Conservation (phyloP, 768 basidiomycete species). For the Butyriboletus loyo region DNA sequence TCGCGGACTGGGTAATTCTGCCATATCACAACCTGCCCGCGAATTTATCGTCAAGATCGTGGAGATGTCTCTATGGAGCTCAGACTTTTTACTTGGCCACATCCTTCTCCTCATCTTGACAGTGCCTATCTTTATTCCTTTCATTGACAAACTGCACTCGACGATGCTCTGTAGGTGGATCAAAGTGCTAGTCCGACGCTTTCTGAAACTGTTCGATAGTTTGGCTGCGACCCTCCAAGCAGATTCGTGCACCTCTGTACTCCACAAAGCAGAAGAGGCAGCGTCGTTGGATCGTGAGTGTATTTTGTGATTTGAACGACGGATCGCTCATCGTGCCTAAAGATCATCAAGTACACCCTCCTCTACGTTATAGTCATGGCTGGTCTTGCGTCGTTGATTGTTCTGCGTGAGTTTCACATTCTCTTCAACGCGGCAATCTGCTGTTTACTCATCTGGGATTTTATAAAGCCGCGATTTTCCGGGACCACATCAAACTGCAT, state of each 20-base stretch:
- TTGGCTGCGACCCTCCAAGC: slow-evolving; percentile 94
- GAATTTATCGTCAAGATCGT: slow-evolving; percentile 99
- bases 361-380: slow-evolving; percentile 78
- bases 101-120: slow-evolving; percentile 86
- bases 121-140: slow-evolving; percentile 81
- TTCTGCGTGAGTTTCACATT: slow-evolving; percentile 60
- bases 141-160: slow-evolving; percentile 84
- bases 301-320: not conserved
- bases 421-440: not conserved
- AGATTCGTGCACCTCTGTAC: slow-evolving; percentile 90
- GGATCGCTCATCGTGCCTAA: slow-evolving; percentile 2
- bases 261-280: slow-evolving; percentile 92
- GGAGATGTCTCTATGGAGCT: slow-evolving; percentile 95
- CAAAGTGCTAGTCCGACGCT: not conserved
- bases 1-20: slow-evolving; percentile 84
- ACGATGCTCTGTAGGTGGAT: slow-evolving; percentile 79
- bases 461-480: slow-evolving; percentile 71
- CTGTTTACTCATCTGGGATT: slow-evolving; percentile 12
- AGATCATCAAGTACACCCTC: slow-evolving; percentile 83
- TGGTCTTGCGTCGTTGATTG: slow-evolving; percentile 75
- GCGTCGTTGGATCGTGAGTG: slow-evolving; percentile 81
- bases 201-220: slow-evolving; percentile 43
- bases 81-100: slow-evolving; percentile 87
- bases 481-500: slow-evolving; percentile 68
- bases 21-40: slow-evolving; percentile 92